Percentiles rank a stretch among this genome's conserved stretches.
phyloP scores from a whole-genome alignment of 2,329 filamentous ascomycete genomes.

The Fusarium denticulatum region DNA sequence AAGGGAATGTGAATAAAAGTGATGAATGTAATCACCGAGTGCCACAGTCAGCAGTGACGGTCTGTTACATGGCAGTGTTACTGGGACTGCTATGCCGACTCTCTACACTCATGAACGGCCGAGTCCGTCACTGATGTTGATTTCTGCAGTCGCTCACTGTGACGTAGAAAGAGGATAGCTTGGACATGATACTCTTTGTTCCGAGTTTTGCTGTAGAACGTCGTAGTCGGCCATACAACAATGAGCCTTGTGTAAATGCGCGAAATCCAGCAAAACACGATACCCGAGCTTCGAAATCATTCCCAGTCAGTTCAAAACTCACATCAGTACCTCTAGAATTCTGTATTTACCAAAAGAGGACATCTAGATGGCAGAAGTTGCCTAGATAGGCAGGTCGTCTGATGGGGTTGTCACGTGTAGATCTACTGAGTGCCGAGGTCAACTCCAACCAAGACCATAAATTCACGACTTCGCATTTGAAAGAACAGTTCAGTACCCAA shows the following conservation, averaged over 20 bases:
- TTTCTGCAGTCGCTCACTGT: not conserved
- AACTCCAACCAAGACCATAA: not conserved
- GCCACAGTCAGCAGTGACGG: rapidly evolving
- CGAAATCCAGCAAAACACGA: not conserved
- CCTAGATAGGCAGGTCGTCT: not conserved
- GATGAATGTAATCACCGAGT: rapidly evolving
- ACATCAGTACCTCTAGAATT: rapidly evolving
- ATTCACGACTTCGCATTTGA: not conserved
- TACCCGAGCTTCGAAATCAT: rapidly evolving
- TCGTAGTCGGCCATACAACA: not conserved
- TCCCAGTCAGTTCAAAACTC: rapidly evolving
- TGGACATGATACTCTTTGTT: rapidly evolving
- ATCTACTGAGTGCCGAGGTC: not conserved
- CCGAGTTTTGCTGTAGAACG: rapidly evolving
- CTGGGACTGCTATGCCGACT: rapidly evolving
- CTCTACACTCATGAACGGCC: not conserved
- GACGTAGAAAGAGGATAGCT: rapidly evolving
- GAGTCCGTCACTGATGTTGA: rapidly evolving
- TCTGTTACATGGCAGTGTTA: not conserved
- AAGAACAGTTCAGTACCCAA: not conserved
- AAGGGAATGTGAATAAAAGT: rapidly evolving
- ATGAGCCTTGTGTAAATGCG: not conserved
- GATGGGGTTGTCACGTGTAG: not conserved
- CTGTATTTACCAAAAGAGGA: too few species aligned
- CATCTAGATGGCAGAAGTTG: not conserved